A percentile compares a stretch with the other conserved stretches of the same genome.
Conservation (phyloP, 2,329 filamentous ascomycete genomes). For the Mariannaea sp. region DNA sequence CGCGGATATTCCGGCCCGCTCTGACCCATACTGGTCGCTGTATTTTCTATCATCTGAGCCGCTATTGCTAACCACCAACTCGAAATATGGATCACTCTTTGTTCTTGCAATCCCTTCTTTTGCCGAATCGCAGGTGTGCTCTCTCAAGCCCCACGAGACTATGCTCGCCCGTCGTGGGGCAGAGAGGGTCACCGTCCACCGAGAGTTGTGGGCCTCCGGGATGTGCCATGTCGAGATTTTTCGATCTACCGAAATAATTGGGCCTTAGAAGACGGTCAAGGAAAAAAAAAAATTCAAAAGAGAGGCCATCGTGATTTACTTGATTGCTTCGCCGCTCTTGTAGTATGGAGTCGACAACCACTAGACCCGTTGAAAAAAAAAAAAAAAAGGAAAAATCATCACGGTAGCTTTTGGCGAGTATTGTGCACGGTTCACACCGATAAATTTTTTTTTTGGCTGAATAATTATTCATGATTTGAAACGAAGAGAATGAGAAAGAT, state of each 20-base stretch:
- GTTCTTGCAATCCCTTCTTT: too few species aligned
- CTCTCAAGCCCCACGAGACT: slow-evolving; percentile 1
- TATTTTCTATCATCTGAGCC: neutral
- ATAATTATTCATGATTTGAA: too few species aligned
- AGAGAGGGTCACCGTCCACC: slow-evolving; percentile 1
- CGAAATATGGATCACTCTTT: neutral
- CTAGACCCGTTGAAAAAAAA: slow-evolving; percentile 9
- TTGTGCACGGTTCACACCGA: neutral
- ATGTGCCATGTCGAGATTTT: slow-evolving; percentile 29
- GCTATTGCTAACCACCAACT: neutral
- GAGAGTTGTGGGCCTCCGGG: slow-evolving; percentile 17
- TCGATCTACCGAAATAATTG: slow-evolving; percentile 13
- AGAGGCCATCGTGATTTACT: neutral
- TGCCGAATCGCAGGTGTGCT: too few species aligned
- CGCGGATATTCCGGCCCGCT: neutral
- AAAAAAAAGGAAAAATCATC: neutral
- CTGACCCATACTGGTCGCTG: neutral
- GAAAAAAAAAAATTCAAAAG: too few species aligned
- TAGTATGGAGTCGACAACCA: too few species aligned
- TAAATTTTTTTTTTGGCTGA: neutral
- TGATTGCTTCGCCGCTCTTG: too few species aligned
- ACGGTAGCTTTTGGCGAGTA: neutral
- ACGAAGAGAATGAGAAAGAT: neutral
- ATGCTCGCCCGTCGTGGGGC: slow-evolving; percentile 14
- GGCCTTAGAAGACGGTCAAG: too few species aligned